phyloP scores from a whole-genome alignment of 1,284 basidiomycete genomes.

The Ganoderma leucocontextum region DNA sequence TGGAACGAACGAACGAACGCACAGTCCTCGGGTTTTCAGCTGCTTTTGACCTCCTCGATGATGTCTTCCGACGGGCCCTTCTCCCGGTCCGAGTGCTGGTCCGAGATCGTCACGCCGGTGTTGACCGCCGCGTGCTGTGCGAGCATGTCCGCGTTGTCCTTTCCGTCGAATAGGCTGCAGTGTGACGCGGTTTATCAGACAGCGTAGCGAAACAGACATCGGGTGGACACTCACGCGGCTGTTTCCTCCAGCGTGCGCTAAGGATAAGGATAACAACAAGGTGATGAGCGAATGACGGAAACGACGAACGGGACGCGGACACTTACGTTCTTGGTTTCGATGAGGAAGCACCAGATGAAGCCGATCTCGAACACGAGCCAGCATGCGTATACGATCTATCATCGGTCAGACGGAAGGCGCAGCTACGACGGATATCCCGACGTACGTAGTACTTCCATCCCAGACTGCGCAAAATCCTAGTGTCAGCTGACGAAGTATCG shows the following conservation, averaged over 20 bases:
- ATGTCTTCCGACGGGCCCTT: conserved; percentile 36
- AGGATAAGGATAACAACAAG: conserved; percentile 3
- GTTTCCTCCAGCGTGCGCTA: conserved; percentile 45
- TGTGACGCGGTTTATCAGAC: not conserved
- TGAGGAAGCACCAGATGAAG: conserved; percentile 62
- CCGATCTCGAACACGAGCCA: conserved; percentile 57
- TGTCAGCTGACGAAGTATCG: not conserved
- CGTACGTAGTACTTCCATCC: conserved; percentile 48
- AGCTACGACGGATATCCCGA: not conserved
- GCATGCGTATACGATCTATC: conserved; percentile 41
- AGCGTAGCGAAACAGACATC: not conserved
- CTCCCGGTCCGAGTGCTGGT: conserved; percentile 35
- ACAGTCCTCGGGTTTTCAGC: not conserved
- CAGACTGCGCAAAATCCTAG: conserved; percentile 25
- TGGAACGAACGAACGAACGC: not conserved
- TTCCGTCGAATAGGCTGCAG: conserved; percentile 42
- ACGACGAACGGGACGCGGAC: not conserved
- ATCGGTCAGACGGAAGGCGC: not conserved
- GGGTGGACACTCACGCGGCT: conserved; percentile 36
- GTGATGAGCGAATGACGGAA: not conserved
- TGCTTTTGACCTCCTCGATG: conserved; percentile 35
- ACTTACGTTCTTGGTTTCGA: conserved; percentile 52
- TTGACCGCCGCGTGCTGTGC: conserved; percentile 37
- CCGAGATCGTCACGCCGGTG: conserved; percentile 31
- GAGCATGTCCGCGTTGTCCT: conserved; percentile 36